Evolutionary conservation across 1,284 basidiomycete genomes (phyloP).

Genomic region (Irpex rosettiformis): DNA sequence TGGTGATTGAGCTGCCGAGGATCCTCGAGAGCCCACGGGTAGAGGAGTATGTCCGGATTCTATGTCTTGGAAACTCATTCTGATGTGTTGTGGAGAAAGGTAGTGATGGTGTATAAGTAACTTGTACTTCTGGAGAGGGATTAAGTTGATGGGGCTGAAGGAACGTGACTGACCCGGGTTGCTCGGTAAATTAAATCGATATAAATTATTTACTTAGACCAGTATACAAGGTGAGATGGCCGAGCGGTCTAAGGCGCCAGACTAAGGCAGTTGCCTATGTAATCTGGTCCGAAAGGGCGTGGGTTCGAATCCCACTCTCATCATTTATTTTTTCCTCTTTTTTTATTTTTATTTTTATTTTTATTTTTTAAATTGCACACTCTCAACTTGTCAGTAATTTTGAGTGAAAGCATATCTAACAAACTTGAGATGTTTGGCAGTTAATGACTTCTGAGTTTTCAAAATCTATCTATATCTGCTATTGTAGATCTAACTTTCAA

Average conservation of each 20-base stretch:
- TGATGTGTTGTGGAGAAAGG: conserved; percentile 6
- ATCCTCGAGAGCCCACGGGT: conserved; percentile 31
- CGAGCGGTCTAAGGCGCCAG: conserved; percentile 85
- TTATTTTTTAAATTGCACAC: neutral
- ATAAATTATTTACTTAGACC: neutral
- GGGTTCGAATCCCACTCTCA: conserved; percentile 41
- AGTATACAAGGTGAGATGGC: conserved; percentile 49
- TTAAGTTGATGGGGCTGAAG: too few relatives aligned
- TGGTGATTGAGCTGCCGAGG: conserved; percentile 43
- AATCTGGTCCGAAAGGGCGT: conserved; percentile 36
- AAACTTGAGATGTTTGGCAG: too few relatives aligned
- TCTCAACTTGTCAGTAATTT: too few relatives aligned
- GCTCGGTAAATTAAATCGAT: neutral
- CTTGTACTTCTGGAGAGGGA: too few relatives aligned
- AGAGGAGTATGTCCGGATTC: conserved; percentile 57
- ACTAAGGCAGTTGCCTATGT: conserved; percentile 48
- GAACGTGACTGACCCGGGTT: too few relatives aligned
- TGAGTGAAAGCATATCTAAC: too few relatives aligned
- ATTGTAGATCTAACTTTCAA: too few relatives aligned
- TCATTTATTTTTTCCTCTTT: neutral
- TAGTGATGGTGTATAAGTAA: neutral
- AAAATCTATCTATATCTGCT: too few relatives aligned
- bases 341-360: neutral
- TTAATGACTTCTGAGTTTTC: too few relatives aligned
- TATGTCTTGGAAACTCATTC: conserved; percentile 79